Conservation (phyloP, 352 stramenopile species). For the Plasmopara muralis region DNA sequence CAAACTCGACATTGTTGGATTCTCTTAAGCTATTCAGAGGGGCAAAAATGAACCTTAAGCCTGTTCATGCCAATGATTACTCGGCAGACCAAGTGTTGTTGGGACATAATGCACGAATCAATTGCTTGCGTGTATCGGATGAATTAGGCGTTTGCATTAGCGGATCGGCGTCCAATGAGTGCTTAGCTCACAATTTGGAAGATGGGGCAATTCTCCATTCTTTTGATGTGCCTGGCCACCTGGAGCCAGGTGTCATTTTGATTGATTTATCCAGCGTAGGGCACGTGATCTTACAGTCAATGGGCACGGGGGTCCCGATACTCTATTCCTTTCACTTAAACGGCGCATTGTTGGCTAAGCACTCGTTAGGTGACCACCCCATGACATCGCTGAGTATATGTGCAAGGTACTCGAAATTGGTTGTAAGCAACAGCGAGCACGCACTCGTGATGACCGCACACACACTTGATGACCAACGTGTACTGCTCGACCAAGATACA, state of each 20-base stretch:
- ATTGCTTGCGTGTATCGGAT: constrained; percentile 58
- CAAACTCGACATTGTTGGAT: constrained; percentile 61
- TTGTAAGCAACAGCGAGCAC: constrained; percentile 51
- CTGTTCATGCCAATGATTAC: constrained; percentile 73
- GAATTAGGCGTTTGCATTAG: constrained; percentile 72
- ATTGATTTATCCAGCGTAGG: constrained; percentile 61
- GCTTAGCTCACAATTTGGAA: constrained; percentile 50
- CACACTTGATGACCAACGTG: constrained; percentile 37
- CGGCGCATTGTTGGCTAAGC: constrained; percentile 43
- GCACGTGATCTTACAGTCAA: constrained; percentile 64
- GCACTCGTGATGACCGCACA: constrained; percentile 46
- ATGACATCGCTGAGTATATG: constrained; percentile 57
- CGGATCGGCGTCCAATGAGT: constrained; percentile 60
- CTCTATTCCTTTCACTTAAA: constrained; percentile 77
- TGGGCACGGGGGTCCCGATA: constrained; percentile 41
- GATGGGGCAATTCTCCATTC: constrained; percentile 63
- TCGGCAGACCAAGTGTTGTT: constrained; percentile 69
- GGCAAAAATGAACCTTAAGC: constrained; percentile 36
- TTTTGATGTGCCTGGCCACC: constrained; percentile 36
- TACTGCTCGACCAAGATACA: constrained; percentile 41
- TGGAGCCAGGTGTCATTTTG: constrained; percentile 42
- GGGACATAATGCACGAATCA: constrained; percentile 54
- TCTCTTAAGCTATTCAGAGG: constrained; percentile 74
- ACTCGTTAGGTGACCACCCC: constrained; percentile 23
- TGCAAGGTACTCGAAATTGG: constrained; percentile 54